Percentiles rank a stretch among this genome's conserved stretches.
Evolutionary conservation across 164 flowering plant species (phyloP).

Genomic region (Saururus chinensis): DNA sequence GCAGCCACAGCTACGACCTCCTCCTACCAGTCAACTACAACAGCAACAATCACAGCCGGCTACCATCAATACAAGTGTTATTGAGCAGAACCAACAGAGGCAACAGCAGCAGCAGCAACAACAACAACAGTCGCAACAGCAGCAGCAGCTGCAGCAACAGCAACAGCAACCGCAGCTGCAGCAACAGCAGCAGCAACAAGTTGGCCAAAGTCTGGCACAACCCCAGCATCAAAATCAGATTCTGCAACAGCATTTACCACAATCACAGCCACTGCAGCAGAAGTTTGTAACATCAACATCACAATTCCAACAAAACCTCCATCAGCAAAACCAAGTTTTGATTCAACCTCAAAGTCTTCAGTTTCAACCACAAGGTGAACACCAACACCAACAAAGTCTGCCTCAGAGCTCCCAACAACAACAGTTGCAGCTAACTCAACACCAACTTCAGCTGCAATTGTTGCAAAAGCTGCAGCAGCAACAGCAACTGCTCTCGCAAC

Average conservation of each 20-base stretch:
- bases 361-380: constrained; percentile 57
- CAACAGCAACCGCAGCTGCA: constrained; percentile 23
- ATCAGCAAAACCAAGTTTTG: constrained; percentile 23
- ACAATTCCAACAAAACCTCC: constrained; percentile 32
- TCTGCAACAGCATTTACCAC: constrained; percentile 33
- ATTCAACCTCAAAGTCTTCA: constrained; percentile 42
- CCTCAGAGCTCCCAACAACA: constrained; percentile 49
- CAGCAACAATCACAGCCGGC: constrained; percentile 15
- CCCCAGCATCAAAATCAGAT: constrained; percentile 35
- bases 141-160: constrained; percentile 17
- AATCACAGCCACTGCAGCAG: constrained; percentile 61
- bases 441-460: constrained; percentile 63
- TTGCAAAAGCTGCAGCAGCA: constrained; percentile 72
- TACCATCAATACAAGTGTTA: constrained; percentile 13
- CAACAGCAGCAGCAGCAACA: constrained; percentile 23
- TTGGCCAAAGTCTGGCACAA: constrained; percentile 25
- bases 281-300: constrained; percentile 30
- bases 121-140: constrained; percentile 28
- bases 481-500: constrained; percentile 24
- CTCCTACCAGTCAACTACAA: constrained; percentile 33
- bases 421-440: constrained; percentile 42
- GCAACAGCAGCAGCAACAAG: constrained; percentile 22
- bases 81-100: constrained; percentile 17
- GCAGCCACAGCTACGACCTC: constrained; percentile 20
- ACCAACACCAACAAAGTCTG: constrained; percentile 19